phyloP scores from a whole-genome alignment of 345 rosid genomes.

The thale cress (Arabidopsis thaliana) region DNA sequence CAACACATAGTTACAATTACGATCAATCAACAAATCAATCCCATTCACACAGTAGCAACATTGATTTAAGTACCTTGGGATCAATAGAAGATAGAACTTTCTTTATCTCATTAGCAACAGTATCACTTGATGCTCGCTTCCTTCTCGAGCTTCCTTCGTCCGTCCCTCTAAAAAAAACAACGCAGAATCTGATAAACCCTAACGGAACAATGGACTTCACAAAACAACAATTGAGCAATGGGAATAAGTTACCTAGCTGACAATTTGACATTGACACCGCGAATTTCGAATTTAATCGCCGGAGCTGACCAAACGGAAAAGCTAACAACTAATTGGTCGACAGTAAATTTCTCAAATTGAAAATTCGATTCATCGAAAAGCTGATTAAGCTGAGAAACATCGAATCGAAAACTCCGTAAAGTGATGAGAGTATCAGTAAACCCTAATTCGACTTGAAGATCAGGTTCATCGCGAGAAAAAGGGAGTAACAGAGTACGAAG shows the following conservation, averaged over 20 bases:
- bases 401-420: conserved; percentile 57
- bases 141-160: conserved; percentile 50
- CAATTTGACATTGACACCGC: conserved; percentile 59
- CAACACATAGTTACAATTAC: conserved; percentile 15
- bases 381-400: conserved; percentile 55
- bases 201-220: background rate
- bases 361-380: conserved; percentile 54
- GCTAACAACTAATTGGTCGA: conserved; percentile 58
- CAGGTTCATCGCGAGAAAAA: conserved; percentile 73
- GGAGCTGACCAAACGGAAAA: conserved; percentile 77
- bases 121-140: conserved; percentile 40
- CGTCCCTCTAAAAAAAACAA: conserved; percentile 46
- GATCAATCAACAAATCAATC: background rate
- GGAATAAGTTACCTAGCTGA: conserved; percentile 52
- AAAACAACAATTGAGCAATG: conserved; percentile 10
- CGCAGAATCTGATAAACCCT: conserved; percentile 17
- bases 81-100: conserved; percentile 63
- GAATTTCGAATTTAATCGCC: conserved; percentile 63
- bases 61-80: conserved; percentile 64
- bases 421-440: conserved; percentile 55
- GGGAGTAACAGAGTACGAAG: conserved; percentile 65
- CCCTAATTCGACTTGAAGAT: conserved; percentile 67
- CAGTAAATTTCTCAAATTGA: conserved; percentile 52
- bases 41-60: conserved; percentile 13
- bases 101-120: conserved; percentile 50